Conservation (phyloP, 1,284 basidiomycete genomes). For the Dichomitus squalens region DNA sequence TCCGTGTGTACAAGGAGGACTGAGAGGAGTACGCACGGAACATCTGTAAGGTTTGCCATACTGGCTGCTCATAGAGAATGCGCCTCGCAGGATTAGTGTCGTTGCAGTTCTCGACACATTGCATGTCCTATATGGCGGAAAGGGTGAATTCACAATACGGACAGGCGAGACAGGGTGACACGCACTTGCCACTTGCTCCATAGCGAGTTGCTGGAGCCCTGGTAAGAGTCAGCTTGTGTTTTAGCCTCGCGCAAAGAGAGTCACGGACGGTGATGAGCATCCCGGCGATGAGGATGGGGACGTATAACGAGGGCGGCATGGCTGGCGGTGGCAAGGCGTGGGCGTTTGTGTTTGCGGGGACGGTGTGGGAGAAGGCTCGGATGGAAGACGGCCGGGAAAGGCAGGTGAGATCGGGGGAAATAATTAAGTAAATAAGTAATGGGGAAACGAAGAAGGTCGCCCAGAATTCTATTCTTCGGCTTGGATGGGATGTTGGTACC, state of each 20-base stretch:
- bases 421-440: conserved; percentile 18
- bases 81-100: conserved; percentile 56
- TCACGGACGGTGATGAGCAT: conserved; percentile 75
- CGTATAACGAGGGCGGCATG: conserved; percentile 41
- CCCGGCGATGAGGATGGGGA: conserved; percentile 63
- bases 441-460: conserved; percentile 17
- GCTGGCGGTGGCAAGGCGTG: conserved; percentile 10
- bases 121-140: conserved; percentile 71
- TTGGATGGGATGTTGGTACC: conserved; percentile 19
- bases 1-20: conserved; percentile 23
- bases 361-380: conserved; percentile 1
- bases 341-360: background rate
- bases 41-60: conserved; percentile 94
- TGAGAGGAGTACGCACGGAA: conserved; percentile 62
- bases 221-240: conserved; percentile 20
- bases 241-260: background rate
- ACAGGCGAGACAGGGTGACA: conserved; percentile 17
- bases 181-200: conserved; percentile 81
- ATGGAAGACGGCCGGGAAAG: conserved; percentile 12
- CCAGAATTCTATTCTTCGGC: conserved; percentile 18
- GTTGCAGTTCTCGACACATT: conserved; percentile 90
- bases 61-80: conserved; percentile 87
- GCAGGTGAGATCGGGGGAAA: conserved; percentile 9
- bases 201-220: conserved; percentile 80
- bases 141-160: conserved; percentile 15